Conservation (phyloP, 768 basidiomycete genomes). For the Lactifluus hygrophoroides region DNA sequence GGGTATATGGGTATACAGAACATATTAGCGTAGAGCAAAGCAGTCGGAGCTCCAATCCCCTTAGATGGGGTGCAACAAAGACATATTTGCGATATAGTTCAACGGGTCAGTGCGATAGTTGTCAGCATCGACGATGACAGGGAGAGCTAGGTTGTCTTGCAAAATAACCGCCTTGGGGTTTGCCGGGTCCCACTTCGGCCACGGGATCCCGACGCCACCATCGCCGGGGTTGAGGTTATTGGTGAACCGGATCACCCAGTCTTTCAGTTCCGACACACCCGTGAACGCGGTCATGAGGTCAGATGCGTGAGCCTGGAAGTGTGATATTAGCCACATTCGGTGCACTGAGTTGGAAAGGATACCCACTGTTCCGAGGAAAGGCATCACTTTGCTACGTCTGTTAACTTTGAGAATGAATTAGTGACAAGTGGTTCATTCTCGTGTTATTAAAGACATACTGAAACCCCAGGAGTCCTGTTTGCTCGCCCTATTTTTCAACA, state of each 20-base stretch:
- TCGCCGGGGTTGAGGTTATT: constrained; percentile 14
- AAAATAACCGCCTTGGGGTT: constrained; percentile 14
- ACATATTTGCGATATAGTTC: constrained; percentile 12
- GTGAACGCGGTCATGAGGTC: constrained; percentile 8
- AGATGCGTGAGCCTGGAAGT: background rate
- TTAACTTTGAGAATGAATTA: constrained; percentile 1
- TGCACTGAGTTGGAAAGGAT: background rate
- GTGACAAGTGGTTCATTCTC: fast-evolving
- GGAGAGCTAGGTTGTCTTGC: background rate
- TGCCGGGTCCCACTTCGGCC: constrained; percentile 15
- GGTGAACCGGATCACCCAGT: constrained; percentile 17
- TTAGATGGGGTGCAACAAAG: constrained; percentile 15
- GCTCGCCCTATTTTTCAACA: constrained; percentile 5
- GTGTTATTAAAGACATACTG: background rate
- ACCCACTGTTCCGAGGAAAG: constrained; percentile 18
- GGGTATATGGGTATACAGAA: too few relatives aligned
- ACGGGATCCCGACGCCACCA: background rate
- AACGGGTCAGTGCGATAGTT: constrained; percentile 9
- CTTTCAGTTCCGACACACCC: constrained; percentile 8
- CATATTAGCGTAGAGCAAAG: too few relatives aligned
- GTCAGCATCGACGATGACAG: constrained; percentile 5
- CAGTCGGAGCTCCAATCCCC: background rate
- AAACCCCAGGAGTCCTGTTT: constrained; percentile 17
- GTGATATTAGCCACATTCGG: background rate
- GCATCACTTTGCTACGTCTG: constrained; percentile 12